These are phyloP conservation scores for Tulasnella sp. DNA, from an alignment of 768 basidiomycete species.

Conservation along the genomic window DNA sequence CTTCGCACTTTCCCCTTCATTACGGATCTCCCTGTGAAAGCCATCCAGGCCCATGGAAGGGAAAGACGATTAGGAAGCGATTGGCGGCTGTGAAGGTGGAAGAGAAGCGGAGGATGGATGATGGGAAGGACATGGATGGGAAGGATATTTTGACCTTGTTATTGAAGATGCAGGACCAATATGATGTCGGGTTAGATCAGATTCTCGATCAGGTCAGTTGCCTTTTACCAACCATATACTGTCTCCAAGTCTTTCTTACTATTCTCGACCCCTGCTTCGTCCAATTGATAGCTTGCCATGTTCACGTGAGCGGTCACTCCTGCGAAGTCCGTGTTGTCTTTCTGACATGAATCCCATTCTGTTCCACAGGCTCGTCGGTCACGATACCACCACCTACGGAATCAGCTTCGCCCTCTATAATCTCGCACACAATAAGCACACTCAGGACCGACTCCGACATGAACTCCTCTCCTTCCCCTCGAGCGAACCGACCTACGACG, in stretches of 20 bases:
- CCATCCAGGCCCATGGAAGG: constrained; percentile 24
- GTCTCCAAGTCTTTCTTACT: constrained; percentile 1
- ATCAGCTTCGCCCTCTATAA: constrained; percentile 32
- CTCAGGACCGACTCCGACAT: constrained; percentile 32
- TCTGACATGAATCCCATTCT: constrained; percentile 20
- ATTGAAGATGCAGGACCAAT: not conserved
- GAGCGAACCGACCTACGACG: constrained; percentile 29
- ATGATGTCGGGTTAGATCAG: constrained; percentile 15
- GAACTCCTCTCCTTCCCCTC: constrained; percentile 27
- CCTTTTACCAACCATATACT: constrained; percentile 8
- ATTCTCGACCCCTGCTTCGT: not conserved
- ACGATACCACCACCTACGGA: constrained; percentile 31
- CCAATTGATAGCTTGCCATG: constrained; percentile 24
- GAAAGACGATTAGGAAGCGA: constrained; percentile 22
- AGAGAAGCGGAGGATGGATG: not conserved
- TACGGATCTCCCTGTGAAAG: constrained; percentile 23
- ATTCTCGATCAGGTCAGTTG: constrained; percentile 18
- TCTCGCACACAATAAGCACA: constrained; percentile 31
- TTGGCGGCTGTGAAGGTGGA: constrained; percentile 11
- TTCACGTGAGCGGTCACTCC: constrained; percentile 25
- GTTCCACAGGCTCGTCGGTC: constrained; percentile 31
- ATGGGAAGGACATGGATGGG: constrained; percentile 4
- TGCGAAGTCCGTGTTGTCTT: not conserved
- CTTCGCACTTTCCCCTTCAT: constrained; percentile 24
- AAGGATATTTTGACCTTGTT: constrained; percentile 16